A percentile compares a stretch with the other conserved stretches of the same genome.
Evolutionary conservation across 306 rosid species (phyloP).

Genomic region (Acmispon strigosus): DNA sequence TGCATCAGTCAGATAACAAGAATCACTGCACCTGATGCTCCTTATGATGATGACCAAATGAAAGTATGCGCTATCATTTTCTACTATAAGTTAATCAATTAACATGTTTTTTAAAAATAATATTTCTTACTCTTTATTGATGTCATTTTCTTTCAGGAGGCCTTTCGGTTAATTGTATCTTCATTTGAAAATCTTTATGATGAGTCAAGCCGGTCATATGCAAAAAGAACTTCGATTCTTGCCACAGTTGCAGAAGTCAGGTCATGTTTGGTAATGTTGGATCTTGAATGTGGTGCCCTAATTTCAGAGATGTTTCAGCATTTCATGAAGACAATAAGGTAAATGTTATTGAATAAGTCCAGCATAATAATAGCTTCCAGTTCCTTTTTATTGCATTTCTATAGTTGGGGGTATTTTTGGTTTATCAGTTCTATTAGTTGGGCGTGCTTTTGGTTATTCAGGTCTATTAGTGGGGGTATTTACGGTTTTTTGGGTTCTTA

Average conservation of each 20-base stretch:
- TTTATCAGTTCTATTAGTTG: too few species aligned
- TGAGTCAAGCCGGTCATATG: constrained; percentile 55
- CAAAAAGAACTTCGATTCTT: constrained; percentile 63
- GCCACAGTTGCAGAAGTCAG: constrained; percentile 86
- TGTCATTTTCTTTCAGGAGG: constrained; percentile 43
- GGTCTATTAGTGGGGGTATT: too few species aligned
- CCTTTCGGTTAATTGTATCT: constrained; percentile 77
- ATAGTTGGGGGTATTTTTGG: too few species aligned
- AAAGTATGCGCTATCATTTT: constrained; percentile 42
- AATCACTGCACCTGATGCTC: constrained; percentile 93
- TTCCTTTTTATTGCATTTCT: neutral
- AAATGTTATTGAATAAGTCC: constrained; percentile 11
- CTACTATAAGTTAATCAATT: neutral
- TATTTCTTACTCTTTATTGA: neutral
- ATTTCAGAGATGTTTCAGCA: constrained; percentile 89
- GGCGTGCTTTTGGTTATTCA: too few species aligned
- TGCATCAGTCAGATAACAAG: constrained; percentile 89
- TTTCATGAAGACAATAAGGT: constrained; percentile 77
- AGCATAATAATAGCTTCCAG: neutral
- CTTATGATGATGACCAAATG: constrained; percentile 86
- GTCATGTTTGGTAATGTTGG: constrained; percentile 91
- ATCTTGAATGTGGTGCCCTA: constrained; percentile 84
- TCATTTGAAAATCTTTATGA: constrained; percentile 80
- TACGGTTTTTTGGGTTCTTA: too few species aligned
- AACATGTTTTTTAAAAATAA: neutral